Evolutionary conservation across 192 early-diverging fungal genomes (phyloP), one percentile per base, ranked within the genome.

Genomic region (Coemansia sp.): DNA sequence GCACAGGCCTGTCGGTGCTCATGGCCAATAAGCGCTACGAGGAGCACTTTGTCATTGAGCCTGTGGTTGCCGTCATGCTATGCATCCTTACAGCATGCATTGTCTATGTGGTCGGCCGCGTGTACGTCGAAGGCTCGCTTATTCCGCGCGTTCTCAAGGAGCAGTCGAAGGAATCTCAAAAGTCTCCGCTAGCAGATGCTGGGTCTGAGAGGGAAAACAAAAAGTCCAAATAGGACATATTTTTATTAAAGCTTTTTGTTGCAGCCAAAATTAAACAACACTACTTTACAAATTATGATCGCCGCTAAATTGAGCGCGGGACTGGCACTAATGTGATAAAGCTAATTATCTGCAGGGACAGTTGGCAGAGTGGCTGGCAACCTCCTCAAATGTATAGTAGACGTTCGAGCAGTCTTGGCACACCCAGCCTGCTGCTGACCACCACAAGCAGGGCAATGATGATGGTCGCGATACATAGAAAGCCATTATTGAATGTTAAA

Each of bases 71-170:
- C 1, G 15, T 68, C 8, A 70, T 78, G 75, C 71, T 70, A 23
- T 78, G 75, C 31, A 47, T 78, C 15, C 68, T 78, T 9, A 64
- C 75, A 21, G 75, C 68, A 1, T 70, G 67, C 21, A 36, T 56
- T 10, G 68, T 78, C 2, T 78, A 78, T 40, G 68, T 78, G 10
- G 64, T 60, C 10, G 75, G 75, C n/a, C 63, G 75, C 2, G 75
- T 70, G 5, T 78, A 78, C 35, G 68, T 70, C 26, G 75, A 78
- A 27, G 51, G 75, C 4, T 60, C 60, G 25, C 55, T 78, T 47
- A 67, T 78, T 13, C 75, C 75, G 13, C 60, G 42, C 11, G 41
- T 37, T 1, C 21, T 57, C 14, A 56, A 56, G 50, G 25, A 52
- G 13, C 43, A 63, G 27, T 30, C 13, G 34, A 61, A 47, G 51